Evolutionary conservation across 2,329 filamentous ascomycete species (phyloP), one percentile per base, ranked within the genome.

Genomic region (Mycocentrospora acerina): DNA sequence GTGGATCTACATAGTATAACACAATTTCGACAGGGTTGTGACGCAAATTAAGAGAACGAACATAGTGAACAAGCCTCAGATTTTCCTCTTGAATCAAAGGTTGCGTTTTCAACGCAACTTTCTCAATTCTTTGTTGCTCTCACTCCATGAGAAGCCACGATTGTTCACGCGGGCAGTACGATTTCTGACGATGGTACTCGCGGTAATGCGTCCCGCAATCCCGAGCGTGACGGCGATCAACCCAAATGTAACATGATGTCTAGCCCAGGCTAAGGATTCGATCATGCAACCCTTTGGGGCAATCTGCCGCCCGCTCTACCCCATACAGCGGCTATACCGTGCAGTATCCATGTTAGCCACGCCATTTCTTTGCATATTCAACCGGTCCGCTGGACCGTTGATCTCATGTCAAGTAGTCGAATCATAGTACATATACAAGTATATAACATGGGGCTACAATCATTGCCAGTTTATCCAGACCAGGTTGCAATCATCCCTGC

Each of bases 351-450:
- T 37, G 24, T 28, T 27, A 46, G 46, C 52, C 49, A 53, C 46
- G 49, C 32, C 17, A 48, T 36, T 53, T 33, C 41, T 33, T 37
- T 34, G 24, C 38, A 45, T 29, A 59, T 54, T 61, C 63, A 62
- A 30, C 59, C 60, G 59, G 57, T 58, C 57, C 54, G 55, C 40
- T 53, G 35, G 49, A 48, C 56, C 55, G 52, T 44, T 42, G 19
- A 22, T 35, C 43, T 56, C 41, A 29, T 40, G 41, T 47, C 47
- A 52, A 48, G 48, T 40, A 31, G 24, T 48, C 39, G 37, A 37
- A 45, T 38, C 37, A 42, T 27, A 40, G 29, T 26, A 18, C 44
- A 33, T 39, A 22, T 39, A 35, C 39, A 53, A 45, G 40, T 46
- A 55, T 53, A 59, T 53, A 60, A 57, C 59, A 49, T 45, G 48